These are phyloP conservation scores for Ophiostoma fasciatum DNA, from an alignment of 2,329 filamentous ascomycete genomes.

Conservation along the genomic window DNA sequence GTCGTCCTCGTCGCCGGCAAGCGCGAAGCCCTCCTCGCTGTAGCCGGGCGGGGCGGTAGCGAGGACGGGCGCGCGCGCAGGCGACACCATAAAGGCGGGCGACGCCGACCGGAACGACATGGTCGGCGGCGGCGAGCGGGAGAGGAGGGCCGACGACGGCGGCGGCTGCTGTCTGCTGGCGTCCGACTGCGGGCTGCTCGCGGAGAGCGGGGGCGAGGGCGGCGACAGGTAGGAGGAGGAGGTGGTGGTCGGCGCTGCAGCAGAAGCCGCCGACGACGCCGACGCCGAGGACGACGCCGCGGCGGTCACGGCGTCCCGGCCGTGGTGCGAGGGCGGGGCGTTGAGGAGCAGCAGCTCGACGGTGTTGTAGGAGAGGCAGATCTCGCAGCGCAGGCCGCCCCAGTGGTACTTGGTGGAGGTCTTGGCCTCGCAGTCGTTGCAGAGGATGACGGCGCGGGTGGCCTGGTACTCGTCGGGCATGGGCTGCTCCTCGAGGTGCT, in stretches of 20 bases:
- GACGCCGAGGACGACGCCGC: not conserved
- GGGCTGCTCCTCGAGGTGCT: slow-evolving; percentile 74
- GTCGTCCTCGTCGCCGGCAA: slow-evolving; percentile 28
- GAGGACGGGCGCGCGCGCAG: slow-evolving; percentile 3
- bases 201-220: not conserved
- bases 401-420: slow-evolving; percentile 84
- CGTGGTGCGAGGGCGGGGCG: slow-evolving; percentile 26
- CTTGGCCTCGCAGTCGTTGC: slow-evolving; percentile 87
- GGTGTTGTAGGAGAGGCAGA: slow-evolving; percentile 57
- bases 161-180: not conserved
- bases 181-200: slow-evolving; percentile 1
- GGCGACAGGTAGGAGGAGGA: not conserved
- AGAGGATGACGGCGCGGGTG: slow-evolving; percentile 70
- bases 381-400: slow-evolving; percentile 78
- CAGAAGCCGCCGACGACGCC: not conserved
- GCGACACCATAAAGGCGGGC: slow-evolving; percentile 9
- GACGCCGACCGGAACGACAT: slow-evolving; percentile 28
- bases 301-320: not conserved
- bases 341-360: slow-evolving; percentile 42
- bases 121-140: not conserved
- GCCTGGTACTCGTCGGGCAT: slow-evolving; percentile 78
- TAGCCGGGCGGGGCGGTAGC: slow-evolving; percentile 10
- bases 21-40: slow-evolving; percentile 8
- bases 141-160: not conserved
- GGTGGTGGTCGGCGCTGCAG: not conserved